These are phyloP conservation scores for Helianthus annuus DNA, from an alignment of 129 eudicot species.

Conservation along the genomic window DNA sequence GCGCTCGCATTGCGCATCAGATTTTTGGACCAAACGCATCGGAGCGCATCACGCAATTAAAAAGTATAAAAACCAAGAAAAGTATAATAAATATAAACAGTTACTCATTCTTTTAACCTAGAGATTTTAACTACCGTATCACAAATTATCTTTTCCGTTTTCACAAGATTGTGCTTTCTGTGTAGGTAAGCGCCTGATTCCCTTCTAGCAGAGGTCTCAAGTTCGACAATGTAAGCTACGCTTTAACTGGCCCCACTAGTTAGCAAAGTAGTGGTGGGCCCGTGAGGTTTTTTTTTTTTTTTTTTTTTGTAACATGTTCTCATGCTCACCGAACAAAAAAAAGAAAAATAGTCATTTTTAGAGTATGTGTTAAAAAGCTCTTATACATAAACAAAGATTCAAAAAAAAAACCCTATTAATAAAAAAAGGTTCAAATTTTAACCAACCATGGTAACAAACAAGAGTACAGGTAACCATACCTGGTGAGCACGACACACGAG, in stretches of 20 bases:
- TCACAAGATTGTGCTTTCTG: background rate
- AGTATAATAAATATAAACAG: background rate
- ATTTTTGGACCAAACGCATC: too few species aligned
- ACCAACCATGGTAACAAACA: background rate
- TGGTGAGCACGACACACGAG: constrained; percentile 83
- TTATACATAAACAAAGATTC: background rate
- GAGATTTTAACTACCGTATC: background rate
- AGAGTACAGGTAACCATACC: constrained; percentile 36
- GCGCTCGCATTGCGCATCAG: too few species aligned
- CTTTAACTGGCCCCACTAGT: background rate
- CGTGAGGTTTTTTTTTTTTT: background rate
- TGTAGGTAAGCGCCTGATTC: background rate
- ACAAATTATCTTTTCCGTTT: background rate
- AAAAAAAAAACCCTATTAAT: background rate
- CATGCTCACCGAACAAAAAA: background rate
- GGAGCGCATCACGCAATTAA: too few species aligned
- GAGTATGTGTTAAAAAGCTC: background rate
- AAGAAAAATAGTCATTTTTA: background rate
- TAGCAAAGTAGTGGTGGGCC: background rate
- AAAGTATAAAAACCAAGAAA: too few species aligned
- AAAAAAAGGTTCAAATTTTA: background rate
- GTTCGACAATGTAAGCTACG: too few species aligned
- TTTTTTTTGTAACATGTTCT: background rate
- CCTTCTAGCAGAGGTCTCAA: background rate
- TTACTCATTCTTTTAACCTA: background rate